A percentile compares a stretch with the other conserved stretches of the same genome.
Conservation (phyloP, 305 asterid species). For the Solanum hybrid region DNA sequence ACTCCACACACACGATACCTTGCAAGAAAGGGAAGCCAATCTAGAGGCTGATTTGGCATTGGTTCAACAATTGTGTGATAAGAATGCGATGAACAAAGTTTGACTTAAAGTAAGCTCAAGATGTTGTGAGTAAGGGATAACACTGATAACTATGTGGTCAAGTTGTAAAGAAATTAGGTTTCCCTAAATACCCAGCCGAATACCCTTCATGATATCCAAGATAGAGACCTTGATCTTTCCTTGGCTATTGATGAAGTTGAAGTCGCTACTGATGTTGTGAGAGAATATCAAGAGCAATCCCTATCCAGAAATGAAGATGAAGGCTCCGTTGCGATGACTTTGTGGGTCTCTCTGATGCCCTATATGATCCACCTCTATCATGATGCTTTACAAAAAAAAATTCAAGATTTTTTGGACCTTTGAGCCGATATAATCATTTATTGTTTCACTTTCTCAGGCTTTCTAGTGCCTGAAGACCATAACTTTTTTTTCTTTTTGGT, state of each 20-base stretch:
- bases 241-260: neutral
- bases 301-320: neutral
- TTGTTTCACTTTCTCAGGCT: too few species aligned
- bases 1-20: neutral
- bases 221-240: neutral
- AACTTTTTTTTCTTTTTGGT: too few species aligned
- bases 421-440: too few species aligned
- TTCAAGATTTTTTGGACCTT: too few species aligned
- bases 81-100: neutral
- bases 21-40: neutral
- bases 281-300: too few species aligned
- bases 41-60: neutral
- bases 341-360: too few species aligned
- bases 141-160: neutral
- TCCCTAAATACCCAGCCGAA: neutral
- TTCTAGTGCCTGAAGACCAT: too few species aligned
- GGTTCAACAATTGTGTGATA: neutral
- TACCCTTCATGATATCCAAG: neutral
- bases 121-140: neutral
- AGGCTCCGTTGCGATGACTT: neutral
- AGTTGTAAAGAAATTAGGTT: neutral
- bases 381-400: too few species aligned
- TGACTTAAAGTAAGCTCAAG: neutral
- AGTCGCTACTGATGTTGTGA: neutral
- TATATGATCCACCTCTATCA: too few species aligned